Evolutionary conservation across 192 early-diverging fungal species (phyloP), one percentile per base, ranked within the genome.

Genomic region (Backusella circina): DNA sequence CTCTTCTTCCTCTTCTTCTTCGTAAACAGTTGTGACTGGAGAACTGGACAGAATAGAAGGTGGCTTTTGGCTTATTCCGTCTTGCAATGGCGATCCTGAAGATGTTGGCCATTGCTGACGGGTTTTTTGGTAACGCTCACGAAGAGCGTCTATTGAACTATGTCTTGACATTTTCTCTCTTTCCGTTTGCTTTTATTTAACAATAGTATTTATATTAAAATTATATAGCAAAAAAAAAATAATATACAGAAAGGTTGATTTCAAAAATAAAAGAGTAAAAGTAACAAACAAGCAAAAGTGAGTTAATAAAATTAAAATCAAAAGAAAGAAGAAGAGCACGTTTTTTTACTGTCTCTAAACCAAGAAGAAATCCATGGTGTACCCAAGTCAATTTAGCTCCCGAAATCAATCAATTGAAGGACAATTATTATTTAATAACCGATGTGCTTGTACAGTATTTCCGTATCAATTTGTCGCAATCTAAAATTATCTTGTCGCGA

Each of bases 1-100:
- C 13, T 73, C 76, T 15, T 75, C 70, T 23, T 76, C 44, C n/a
- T 75, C 66, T 10, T 76, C 75, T 16, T 70, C 67, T 32, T 82
- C 76, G 5, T 75, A 73, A 28, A 71, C 36, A 9, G 74, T 35
- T 13, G 65, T 64, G n/a, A 73, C 69, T 5, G 64, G 33, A 18
- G 65, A 38, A 70, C n/a, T 23, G 47, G 51, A 37, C 33, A 31
- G 31, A 64, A 66, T 44, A 41, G 51, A 65, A 7, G 39, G 44
- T 72, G 13, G 31, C 37, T 26, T n/a, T n/a, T 51, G 39, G 26
- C 16, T 33, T 16, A 35, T 38, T 15, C 37, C 23, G 30, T 51
- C 30, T 13, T 28, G 12, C 38, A 32, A 69, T 67, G 51, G 15
- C 12, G 37, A 33, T 28, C 18, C 70, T 33, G 26, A 41, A 31